Evolutionary conservation across 169 alveolate genomes (phyloP).

Genomic region (Hepatocystis sp.): DNA sequence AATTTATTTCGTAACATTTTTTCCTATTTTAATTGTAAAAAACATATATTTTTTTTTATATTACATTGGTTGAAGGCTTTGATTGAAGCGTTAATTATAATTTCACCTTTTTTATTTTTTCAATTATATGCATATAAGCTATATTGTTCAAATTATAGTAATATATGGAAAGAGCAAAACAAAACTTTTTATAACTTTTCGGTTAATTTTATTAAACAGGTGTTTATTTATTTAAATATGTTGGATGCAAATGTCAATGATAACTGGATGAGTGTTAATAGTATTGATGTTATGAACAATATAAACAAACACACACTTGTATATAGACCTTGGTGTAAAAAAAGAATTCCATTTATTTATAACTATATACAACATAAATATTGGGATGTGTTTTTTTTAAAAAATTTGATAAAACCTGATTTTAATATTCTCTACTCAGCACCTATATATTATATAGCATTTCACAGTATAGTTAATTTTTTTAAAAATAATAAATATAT

Average conservation of each 20-base stretch:
- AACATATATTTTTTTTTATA: conserved; percentile 10
- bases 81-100: conserved; percentile 76
- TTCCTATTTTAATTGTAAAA: conserved; percentile 11
- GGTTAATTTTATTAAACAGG: conserved; percentile 20
- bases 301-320: too few species aligned
- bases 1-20: too few species aligned
- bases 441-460: conserved; percentile 53
- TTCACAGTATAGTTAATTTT: conserved; percentile 27
- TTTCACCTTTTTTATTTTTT: conserved; percentile 77
- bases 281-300: conserved; percentile 1
- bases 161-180: conserved; percentile 50
- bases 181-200: conserved; percentile 52
- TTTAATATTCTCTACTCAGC: conserved; percentile 23
- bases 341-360: conserved; percentile 76
- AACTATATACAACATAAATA: conserved; percentile 79
- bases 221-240: conserved; percentile 9
- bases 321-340: conserved; percentile 83
- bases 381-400: conserved; percentile 82
- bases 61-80: conserved; percentile 79
- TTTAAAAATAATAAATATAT: conserved; percentile 4
- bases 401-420: conserved; percentile 67
- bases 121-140: conserved; percentile 80
- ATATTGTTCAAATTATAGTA: conserved; percentile 60
- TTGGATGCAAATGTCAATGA: background rate
- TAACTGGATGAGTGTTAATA: background rate